phyloP scores from a whole-genome alignment of 768 basidiomycete species.

The Leucocoprinus sp. region DNA sequence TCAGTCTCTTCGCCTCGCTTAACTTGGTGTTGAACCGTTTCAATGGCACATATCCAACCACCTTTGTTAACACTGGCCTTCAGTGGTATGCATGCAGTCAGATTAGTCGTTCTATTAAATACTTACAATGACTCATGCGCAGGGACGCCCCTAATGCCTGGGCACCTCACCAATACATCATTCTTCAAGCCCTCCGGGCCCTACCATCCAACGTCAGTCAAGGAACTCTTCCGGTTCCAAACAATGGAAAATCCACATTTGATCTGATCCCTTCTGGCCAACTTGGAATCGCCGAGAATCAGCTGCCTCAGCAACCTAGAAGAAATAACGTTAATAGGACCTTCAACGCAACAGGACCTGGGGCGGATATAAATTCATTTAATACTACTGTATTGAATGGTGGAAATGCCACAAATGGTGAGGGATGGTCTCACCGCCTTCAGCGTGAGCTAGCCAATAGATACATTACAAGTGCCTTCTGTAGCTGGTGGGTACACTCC shows the following conservation, averaged over 20 bases:
- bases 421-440: conserved; percentile 60
- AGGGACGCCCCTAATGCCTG: conserved; percentile 87
- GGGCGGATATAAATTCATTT: conserved; percentile 52
- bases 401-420: conserved; percentile 47
- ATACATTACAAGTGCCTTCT: conserved; percentile 74
- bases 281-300: conserved; percentile 61
- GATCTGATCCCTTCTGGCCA: conserved; percentile 72
- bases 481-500: conserved; percentile 64
- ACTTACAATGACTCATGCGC: background rate
- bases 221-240: conserved; percentile 42
- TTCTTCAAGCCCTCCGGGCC: conserved; percentile 65
- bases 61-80: conserved; percentile 68
- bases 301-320: conserved; percentile 61
- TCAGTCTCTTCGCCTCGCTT: conserved; percentile 64
- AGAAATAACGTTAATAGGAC: conserved; percentile 23
- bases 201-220: conserved; percentile 67
- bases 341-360: conserved; percentile 42
- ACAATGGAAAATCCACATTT: conserved; percentile 49
- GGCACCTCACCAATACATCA: conserved; percentile 82
- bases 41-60: conserved; percentile 80
- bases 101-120: background rate
- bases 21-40: conserved; percentile 78
- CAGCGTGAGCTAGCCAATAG: conserved; percentile 76
- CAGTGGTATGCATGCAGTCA: conserved; percentile 52
- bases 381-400: conserved; percentile 57